Percentiles rank a stretch among this genome's conserved stretches.
Conservation (phyloP, 2,329 filamentous ascomycete genomes). For the Cercospora citrullina region DNA sequence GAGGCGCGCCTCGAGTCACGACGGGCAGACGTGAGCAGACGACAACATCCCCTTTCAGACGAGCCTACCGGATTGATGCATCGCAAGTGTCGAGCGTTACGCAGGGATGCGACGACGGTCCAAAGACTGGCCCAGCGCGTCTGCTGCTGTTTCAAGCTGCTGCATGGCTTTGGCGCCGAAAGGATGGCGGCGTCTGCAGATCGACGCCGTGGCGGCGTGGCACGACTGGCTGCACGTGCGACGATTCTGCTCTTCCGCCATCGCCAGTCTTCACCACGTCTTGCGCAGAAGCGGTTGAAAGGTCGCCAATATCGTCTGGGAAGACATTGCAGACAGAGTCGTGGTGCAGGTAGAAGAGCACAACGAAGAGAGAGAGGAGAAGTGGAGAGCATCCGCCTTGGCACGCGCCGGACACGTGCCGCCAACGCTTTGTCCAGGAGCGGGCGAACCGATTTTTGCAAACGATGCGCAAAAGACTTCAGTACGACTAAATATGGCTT, state of each 20-base stretch:
- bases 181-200: constrained; percentile 9
- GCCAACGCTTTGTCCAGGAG: constrained; percentile 52
- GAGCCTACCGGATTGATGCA: not conserved
- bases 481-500: not conserved
- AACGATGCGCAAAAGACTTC: not conserved
- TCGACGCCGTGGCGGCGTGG: not conserved
- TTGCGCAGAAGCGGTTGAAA: not conserved
- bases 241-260: not conserved
- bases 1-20: not conserved
- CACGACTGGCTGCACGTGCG: not conserved
- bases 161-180: constrained; percentile 12
- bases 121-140: constrained; percentile 13
- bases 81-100: constrained; percentile 15
- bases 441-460: constrained; percentile 52
- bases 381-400: not conserved
- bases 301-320: not conserved
- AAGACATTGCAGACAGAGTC: not conserved
- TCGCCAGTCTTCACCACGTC: not conserved
- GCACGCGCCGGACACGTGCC: constrained; percentile 29
- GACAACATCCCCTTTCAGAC: not conserved
- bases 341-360: not conserved
- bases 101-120: constrained; percentile 18
- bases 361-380: not conserved
- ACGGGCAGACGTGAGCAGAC: not conserved
- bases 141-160: constrained; percentile 16